These are phyloP conservation scores for Meredithiella fracta DNA, from an alignment of 2,329 filamentous ascomycete species.

Conservation along the genomic window DNA sequence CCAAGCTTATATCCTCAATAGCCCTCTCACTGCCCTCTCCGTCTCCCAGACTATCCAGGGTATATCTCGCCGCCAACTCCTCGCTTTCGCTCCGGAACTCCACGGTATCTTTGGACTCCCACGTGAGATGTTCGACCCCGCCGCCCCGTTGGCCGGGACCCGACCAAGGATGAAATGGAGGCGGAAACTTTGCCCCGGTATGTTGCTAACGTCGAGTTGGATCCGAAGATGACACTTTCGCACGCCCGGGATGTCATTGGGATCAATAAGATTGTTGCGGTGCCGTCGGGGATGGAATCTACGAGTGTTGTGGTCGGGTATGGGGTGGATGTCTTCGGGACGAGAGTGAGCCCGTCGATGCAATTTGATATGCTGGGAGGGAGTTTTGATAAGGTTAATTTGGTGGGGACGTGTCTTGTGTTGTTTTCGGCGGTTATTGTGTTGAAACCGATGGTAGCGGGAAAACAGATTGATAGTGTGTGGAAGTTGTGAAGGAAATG, in stretches of 20 bases:
- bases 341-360: slow-evolving; percentile 69
- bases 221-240: slow-evolving; percentile 63
- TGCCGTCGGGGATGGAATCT: slow-evolving; percentile 72
- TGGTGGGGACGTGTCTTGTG: slow-evolving; percentile 69
- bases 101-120: slow-evolving; percentile 68
- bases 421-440: slow-evolving; percentile 60
- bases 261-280: slow-evolving; percentile 54
- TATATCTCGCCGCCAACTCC: slow-evolving; percentile 66
- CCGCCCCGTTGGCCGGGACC: slow-evolving; percentile 69
- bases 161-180: slow-evolving; percentile 60
- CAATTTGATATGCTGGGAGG: slow-evolving; percentile 86
- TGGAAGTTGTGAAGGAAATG: slow-evolving; percentile 26
- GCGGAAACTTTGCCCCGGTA: slow-evolving; percentile 67
- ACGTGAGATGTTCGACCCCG: slow-evolving; percentile 68
- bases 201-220: slow-evolving; percentile 60
- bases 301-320: slow-evolving; percentile 81
- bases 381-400: slow-evolving; percentile 79
- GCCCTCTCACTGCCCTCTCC: slow-evolving; percentile 61
- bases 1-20: slow-evolving; percentile 65
- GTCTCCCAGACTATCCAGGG: slow-evolving; percentile 86
- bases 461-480: slow-evolving; percentile 50
- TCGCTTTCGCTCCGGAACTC: slow-evolving; percentile 59
- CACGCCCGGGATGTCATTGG: slow-evolving; percentile 72
- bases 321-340: slow-evolving; percentile 77
- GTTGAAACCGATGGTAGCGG: slow-evolving; percentile 59